Evolutionary conservation across 2,329 filamentous ascomycete species (phyloP).

Genomic region (Colletotrichum tanaceti): DNA sequence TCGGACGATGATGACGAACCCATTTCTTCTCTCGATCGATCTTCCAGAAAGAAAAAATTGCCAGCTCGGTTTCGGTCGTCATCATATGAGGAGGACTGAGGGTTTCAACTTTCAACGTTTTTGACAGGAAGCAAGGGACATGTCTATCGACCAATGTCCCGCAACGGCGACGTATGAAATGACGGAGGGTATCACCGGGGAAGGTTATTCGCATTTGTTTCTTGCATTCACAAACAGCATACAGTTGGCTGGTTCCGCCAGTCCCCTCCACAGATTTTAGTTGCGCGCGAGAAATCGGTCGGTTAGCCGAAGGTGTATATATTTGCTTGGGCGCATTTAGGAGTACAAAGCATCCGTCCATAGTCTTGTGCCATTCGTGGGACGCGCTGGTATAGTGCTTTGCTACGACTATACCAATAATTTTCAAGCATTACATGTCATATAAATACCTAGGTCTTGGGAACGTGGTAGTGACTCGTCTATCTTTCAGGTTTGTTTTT

Average conservation of each 20-base stretch:
- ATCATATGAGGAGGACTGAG: conserved; percentile 28
- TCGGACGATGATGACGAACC: conserved; percentile 30
- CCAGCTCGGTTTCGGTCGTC: conserved; percentile 36
- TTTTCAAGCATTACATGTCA: conserved; percentile 14
- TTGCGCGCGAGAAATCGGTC: background rate
- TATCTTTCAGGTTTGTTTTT: too few species aligned
- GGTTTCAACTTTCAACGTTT: background rate
- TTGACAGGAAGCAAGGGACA: background rate
- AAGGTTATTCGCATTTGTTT: conserved; percentile 21
- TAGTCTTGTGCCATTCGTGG: conserved; percentile 1
- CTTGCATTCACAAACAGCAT: conserved; percentile 25
- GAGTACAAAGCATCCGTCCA: conserved; percentile 28
- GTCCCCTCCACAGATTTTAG: conserved; percentile 1
- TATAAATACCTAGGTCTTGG: too few species aligned
- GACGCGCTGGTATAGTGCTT: conserved; percentile 1
- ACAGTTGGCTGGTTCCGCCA: background rate
- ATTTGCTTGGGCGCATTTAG: conserved; percentile 26
- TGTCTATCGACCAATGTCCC: background rate
- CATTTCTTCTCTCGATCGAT: conserved; percentile 19
- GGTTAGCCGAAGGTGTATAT: background rate
- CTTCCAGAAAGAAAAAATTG: conserved; percentile 28
- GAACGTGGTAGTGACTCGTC: too few species aligned
- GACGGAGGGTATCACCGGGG: background rate
- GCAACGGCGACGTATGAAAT: conserved; percentile 3
- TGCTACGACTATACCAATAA: conserved; percentile 10